Percentiles rank a stretch among this genome's conserved stretches.
These are phyloP conservation scores for Calonectria fujianensis DNA, from an alignment of 2,329 filamentous ascomycete genomes.

Conservation along the genomic window DNA sequence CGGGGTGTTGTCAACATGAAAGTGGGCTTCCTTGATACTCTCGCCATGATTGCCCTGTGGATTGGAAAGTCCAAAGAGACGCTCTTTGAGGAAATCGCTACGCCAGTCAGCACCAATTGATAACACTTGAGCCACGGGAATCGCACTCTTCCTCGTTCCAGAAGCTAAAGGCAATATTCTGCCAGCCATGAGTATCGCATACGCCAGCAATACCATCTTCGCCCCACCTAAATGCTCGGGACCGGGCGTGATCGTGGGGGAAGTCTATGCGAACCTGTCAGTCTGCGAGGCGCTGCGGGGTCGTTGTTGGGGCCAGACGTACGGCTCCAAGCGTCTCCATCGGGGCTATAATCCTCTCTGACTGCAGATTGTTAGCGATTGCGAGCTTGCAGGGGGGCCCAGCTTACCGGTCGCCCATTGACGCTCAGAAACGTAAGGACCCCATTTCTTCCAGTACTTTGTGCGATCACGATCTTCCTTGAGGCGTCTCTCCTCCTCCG, in stretches of 20 bases:
- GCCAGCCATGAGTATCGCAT: conserved; percentile 89
- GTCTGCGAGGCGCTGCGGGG: conserved; percentile 37
- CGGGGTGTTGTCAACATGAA: conserved; percentile 96
- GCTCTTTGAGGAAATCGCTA: conserved; percentile 94
- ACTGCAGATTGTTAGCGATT: conserved; percentile 67
- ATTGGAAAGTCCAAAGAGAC: conserved; percentile 95
- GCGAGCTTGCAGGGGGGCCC: conserved; percentile 35
- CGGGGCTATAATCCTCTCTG: conserved; percentile 91
- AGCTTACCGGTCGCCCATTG: conserved; percentile 93
- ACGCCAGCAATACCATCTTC: conserved; percentile 98
- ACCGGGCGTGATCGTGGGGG: conserved; percentile 92
- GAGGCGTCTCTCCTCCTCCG: conserved; percentile 92
- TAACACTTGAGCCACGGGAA: neutral
- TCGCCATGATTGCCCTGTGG: conserved; percentile 98
- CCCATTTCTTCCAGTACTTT: conserved; percentile 99
- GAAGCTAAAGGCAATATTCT: conserved; percentile 96
- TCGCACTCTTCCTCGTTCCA: conserved; percentile 96
- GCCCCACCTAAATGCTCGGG: conserved; percentile 93
- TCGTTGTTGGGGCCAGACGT: conserved; percentile 64
- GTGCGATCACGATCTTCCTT: conserved; percentile 87
- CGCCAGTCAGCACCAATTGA: conserved; percentile 61
- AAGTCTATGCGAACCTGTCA: conserved; percentile 79
- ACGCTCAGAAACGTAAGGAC: conserved; percentile 92
- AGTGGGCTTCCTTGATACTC: conserved; percentile 97
- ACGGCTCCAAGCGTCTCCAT: conserved; percentile 98